These are phyloP conservation scores for Zygoascus biomembranicola DNA, from an alignment of 805 yeast genomes.

Conservation along the genomic window DNA sequence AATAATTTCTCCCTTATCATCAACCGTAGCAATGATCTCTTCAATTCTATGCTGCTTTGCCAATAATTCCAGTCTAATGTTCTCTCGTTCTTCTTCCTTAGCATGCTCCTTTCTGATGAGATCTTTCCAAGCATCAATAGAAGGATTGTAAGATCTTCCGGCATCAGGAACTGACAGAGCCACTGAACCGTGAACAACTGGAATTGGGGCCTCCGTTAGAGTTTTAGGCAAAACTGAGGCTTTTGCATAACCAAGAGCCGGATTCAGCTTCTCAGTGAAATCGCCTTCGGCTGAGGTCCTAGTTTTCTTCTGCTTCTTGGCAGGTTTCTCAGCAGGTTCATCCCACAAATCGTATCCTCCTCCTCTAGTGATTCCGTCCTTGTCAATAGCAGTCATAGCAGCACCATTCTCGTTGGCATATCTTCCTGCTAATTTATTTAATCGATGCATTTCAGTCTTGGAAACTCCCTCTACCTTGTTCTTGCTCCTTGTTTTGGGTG, in stretches of 20 bases:
- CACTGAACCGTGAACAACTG: conserved; percentile 40
- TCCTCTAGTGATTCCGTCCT: conserved; percentile 54
- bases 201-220: conserved; percentile 45
- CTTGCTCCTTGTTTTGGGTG: conserved; percentile 32
- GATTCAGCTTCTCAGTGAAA: conserved; percentile 11
- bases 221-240: conserved; percentile 31
- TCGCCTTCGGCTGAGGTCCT: conserved; percentile 16
- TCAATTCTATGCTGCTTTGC: conserved; percentile 59
- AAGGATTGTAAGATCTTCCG: conserved; percentile 91
- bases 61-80: conserved; percentile 49
- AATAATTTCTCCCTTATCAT: conserved; percentile 40
- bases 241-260: conserved; percentile 20
- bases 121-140: conserved; percentile 70
- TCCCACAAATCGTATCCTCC: conserved; percentile 68
- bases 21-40: conserved; percentile 53
- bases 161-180: conserved; percentile 53
- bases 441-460: conserved; percentile 51
- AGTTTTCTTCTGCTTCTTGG: not conserved
- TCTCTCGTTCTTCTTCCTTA: conserved; percentile 59
- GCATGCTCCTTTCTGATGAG: conserved; percentile 60
- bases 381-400: conserved; percentile 44
- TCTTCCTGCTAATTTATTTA: conserved; percentile 73
- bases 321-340: conserved; percentile 7
- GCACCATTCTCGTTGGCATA: conserved; percentile 42
- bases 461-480: conserved; percentile 53